phyloP scores from a whole-genome alignment of 495 filamentous ascomycete species.

The Pyronema omphalodes region DNA sequence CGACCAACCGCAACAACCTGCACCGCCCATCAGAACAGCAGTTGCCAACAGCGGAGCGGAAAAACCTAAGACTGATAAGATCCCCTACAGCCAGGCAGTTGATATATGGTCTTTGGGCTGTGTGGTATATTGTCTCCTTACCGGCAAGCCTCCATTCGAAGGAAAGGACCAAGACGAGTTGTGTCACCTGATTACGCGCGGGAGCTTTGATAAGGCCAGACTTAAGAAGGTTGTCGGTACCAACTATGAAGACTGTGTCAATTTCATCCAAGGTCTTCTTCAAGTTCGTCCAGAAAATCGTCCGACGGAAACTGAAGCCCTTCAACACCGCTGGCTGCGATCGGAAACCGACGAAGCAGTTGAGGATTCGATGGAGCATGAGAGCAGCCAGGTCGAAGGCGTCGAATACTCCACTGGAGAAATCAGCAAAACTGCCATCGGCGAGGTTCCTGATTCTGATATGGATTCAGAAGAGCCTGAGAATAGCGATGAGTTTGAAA shows the following conservation, averaged over 20 bases:
- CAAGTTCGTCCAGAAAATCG: slow-evolving; percentile 18
- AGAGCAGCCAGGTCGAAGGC: neutral
- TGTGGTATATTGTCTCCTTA: slow-evolving; percentile 68
- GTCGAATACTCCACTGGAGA: neutral
- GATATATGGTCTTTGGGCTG: slow-evolving; percentile 92
- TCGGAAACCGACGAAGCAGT: slow-evolving; percentile 5
- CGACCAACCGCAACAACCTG: slow-evolving; percentile 9
- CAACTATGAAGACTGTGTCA: slow-evolving; percentile 10
- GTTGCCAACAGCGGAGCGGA: slow-evolving; percentile 29
- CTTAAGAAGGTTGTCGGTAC: slow-evolving; percentile 12
- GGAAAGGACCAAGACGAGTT: slow-evolving; percentile 32
- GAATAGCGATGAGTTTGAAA: neutral
- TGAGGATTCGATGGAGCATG: neutral
- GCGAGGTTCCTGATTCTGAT: neutral
- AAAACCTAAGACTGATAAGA: slow-evolving; percentile 25
- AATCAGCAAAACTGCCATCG: neutral
- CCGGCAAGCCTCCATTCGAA: slow-evolving; percentile 55
- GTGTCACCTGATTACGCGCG: slow-evolving; percentile 11
- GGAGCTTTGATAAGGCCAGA: slow-evolving; percentile 5
- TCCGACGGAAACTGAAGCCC: slow-evolving; percentile 19
- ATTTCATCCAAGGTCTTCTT: slow-evolving; percentile 15
- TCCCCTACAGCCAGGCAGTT: slow-evolving; percentile 59
- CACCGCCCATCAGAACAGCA: slow-evolving; percentile 4
- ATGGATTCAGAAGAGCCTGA: neutral
- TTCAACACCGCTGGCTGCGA: slow-evolving; percentile 16